Evolutionary conservation across 2,329 filamentous ascomycete species (phyloP).

Genomic region (Ascochyta viciae-villosae): DNA sequence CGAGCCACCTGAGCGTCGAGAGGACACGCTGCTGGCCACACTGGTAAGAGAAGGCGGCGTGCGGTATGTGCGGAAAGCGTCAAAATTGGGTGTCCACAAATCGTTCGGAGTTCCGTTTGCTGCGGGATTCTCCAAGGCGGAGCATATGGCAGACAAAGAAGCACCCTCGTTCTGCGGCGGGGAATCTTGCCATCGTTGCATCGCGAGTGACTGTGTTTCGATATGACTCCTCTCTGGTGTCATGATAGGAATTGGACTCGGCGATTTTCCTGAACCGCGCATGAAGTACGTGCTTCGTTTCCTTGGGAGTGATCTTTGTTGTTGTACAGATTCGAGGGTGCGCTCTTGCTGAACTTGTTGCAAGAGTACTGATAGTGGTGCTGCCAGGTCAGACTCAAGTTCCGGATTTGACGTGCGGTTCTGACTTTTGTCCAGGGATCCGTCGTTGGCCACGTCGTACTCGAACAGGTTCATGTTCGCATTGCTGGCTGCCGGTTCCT

Average conservation of each 20-base stretch:
- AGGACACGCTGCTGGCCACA: slow-evolving; percentile 54
- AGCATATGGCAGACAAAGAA: slow-evolving; percentile 65
- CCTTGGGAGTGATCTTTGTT: slow-evolving; percentile 10
- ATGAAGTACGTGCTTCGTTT: slow-evolving; percentile 17
- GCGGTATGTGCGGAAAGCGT: slow-evolving; percentile 35
- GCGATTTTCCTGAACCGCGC: slow-evolving; percentile 4
- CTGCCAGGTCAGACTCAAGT: slow-evolving; percentile 9
- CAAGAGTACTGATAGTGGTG: slow-evolving; percentile 9
- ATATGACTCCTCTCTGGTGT: slow-evolving; percentile 8
- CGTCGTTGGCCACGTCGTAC: slow-evolving; percentile 1
- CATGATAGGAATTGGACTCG: slow-evolving; percentile 13
- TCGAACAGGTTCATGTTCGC: slow-evolving; percentile 4
- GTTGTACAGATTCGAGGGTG: slow-evolving; percentile 5
- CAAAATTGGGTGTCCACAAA: slow-evolving; percentile 33
- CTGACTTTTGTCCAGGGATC: not conserved
- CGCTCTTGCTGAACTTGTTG: slow-evolving; percentile 18
- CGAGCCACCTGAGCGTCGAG: slow-evolving; percentile 57
- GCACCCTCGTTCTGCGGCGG: slow-evolving; percentile 72
- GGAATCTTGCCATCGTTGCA: slow-evolving; percentile 71
- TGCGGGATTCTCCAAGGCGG: slow-evolving; percentile 56
- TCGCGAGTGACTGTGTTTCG: slow-evolving; percentile 42
- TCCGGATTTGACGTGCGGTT: not conserved
- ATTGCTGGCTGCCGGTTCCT: not conserved
- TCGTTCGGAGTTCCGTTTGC: slow-evolving; percentile 10
- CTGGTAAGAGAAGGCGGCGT: slow-evolving; percentile 55